Base-by-base conservation (phyloP, 805 yeast genomes). In the Wickerhamiella cacticola region DNA sequence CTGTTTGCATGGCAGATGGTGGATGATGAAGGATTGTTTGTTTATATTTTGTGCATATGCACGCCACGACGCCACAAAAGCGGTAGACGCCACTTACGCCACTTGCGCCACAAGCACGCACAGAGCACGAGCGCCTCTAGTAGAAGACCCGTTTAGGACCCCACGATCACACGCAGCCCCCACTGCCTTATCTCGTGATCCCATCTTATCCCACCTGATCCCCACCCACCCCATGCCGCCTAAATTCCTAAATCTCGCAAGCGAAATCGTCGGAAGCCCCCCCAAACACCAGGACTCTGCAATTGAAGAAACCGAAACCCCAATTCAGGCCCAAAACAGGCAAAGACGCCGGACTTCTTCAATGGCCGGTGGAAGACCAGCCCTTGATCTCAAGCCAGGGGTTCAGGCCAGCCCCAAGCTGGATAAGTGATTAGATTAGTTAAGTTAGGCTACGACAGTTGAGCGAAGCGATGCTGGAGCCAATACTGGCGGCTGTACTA, bases 201-300 rank as follows among this genome's bases (percentile, higher is more conserved):
- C 19, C 36, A n/a, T 19, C 16, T 15, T 31, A 31, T 19, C 36
- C 36, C 36, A 31, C 21, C n/a, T 31, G 4, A 28, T 12, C 33
- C 34, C 9, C 9, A 29, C 34, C 5, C 10, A 31, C 19, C 12
- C 24, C 36, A 43, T 43, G 46, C 25, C 46, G 8, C 31, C 19
- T 4, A 43, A 43, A 33, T 48, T 44, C 19, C 38, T 48, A 19
- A 48, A 48, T 10, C 45, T 48, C 12, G 48, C 45, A 16, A 31
- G 35, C 41, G 50, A 48, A 38, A 43, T 48, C 34, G 33, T 28
- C 21, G 41, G 45, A 9, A 29, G 41, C 22, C 46, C 46, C 2
- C 45, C 49, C 31, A 23, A 35, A 15, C 23, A 9, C 4, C 24
- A 29, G 9, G 24, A 22, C 8, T 21, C 21, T 2, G 26, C 40